Percentiles rank a stretch among this genome's conserved stretches.
phyloP scores from a whole-genome alignment of 192 early-diverging fungal species.

The Coemansia sp. region DNA sequence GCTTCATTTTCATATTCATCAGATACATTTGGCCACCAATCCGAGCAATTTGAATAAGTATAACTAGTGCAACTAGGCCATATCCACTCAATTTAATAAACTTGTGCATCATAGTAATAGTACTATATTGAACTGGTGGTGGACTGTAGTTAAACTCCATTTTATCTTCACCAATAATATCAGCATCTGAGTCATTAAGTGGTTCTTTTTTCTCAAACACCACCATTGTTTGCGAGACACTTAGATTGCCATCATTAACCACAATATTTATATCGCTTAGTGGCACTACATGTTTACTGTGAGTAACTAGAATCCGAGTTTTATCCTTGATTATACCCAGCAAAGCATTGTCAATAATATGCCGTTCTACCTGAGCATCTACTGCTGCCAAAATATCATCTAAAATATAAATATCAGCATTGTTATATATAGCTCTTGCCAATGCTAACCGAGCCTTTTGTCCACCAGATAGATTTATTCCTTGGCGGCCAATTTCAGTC shows the following conservation, averaged over 20 bases:
- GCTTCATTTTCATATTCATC: neutral
- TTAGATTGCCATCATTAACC: slow-evolving; percentile 4
- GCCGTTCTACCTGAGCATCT: slow-evolving; percentile 27
- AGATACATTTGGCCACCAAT: neutral
- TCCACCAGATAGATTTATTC: neutral
- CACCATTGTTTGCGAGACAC: neutral
- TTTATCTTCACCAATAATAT: neutral
- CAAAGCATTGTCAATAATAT: slow-evolving; percentile 22
- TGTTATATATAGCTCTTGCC: slow-evolving; percentile 56
- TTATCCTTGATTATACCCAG: slow-evolving; percentile 14
- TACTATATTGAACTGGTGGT: slow-evolving; percentile 4
- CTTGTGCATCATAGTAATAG: neutral
- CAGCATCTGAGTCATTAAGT: neutral
- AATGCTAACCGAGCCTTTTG: neutral
- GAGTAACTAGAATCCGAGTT: slow-evolving; percentile 13
- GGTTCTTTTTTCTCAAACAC: neutral
- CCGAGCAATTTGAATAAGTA: slow-evolving; percentile 7
- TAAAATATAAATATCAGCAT: slow-evolving; percentile 53
- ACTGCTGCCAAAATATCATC: slow-evolving; percentile 31
- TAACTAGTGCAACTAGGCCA: neutral
- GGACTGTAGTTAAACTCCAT: neutral
- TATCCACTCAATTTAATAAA: neutral
- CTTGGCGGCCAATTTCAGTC: neutral
- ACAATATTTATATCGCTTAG: slow-evolving; percentile 16
- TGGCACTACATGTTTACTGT: slow-evolving; percentile 39